Conservation (phyloP, 768 basidiomycete species). For the Suillus ampliporus region DNA sequence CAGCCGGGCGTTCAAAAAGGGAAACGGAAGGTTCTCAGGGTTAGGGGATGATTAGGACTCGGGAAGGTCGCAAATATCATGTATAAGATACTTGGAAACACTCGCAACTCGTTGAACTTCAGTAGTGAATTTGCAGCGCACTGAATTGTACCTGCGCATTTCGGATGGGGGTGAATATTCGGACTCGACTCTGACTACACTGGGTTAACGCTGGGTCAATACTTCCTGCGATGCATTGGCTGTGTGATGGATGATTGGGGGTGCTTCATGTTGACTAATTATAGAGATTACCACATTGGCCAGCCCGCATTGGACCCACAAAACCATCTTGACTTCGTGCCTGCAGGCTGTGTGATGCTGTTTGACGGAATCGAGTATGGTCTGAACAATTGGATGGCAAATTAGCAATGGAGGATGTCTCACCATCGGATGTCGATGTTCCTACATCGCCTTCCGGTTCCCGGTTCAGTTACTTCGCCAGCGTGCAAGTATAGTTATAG, state of each 20-base stretch:
- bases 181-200: neutral
- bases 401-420: neutral
- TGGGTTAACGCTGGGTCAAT: neutral
- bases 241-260: neutral
- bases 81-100: constrained; percentile 3
- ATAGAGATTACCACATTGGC: too few species aligned
- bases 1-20: constrained; percentile 58
- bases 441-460: neutral
- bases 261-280: neutral
- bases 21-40: constrained; percentile 80
- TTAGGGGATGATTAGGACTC: constrained; percentile 52
- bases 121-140: neutral
- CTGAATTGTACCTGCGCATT: neutral
- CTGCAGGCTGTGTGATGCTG: too few species aligned
- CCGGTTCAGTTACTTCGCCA: neutral
- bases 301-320: too few species aligned
- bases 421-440: neutral
- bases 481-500: neutral
- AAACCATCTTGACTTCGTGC: too few species aligned
- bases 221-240: neutral
- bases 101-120: too few species aligned
- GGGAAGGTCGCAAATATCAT: neutral
- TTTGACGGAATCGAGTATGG: too few species aligned
- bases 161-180: neutral
- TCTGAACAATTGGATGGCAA: too few species aligned